Conservation (phyloP, 805 yeast genomes). For the Ogataea minuta region DNA sequence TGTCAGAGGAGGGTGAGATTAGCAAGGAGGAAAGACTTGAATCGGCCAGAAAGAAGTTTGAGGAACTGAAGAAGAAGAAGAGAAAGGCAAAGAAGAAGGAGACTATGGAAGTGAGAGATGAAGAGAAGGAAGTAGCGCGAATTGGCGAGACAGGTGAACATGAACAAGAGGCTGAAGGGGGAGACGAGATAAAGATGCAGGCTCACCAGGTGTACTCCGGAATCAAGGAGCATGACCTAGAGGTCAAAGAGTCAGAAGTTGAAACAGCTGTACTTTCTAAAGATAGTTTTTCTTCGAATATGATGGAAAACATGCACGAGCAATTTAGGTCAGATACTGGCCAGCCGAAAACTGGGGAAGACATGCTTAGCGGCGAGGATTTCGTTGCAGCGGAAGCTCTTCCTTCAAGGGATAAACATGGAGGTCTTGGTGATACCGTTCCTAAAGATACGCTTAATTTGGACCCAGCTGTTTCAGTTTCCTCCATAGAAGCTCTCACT, state of each 20-base stretch:
- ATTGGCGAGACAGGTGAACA: slow-evolving; percentile 5
- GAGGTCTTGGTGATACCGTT: not conserved
- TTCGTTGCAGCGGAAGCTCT: too few relatives aligned
- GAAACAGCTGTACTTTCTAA: not conserved
- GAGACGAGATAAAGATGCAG: not conserved
- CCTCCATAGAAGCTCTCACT: slow-evolving; percentile 29
- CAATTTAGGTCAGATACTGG: too few relatives aligned
- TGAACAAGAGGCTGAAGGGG: slow-evolving; percentile 9
- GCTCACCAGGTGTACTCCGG: not conserved
- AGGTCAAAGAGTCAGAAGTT: slow-evolving; percentile 2
- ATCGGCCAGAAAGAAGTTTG: slow-evolving; percentile 37
- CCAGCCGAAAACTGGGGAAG: not conserved
- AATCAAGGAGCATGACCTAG: not conserved
- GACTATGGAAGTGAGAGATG: slow-evolving; percentile 12
- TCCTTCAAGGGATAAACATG: too few relatives aligned
- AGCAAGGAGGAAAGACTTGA: slow-evolving; percentile 36
- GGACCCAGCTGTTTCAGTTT: slow-evolving; percentile 22
- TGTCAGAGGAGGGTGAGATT: slow-evolving; percentile 27
- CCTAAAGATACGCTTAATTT: slow-evolving; percentile 22
- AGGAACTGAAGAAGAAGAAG: slow-evolving; percentile 33
- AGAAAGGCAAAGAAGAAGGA: slow-evolving; percentile 26
- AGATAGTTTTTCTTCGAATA: too few relatives aligned
- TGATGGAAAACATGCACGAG: not conserved
- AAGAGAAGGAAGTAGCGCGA: slow-evolving; percentile 7
- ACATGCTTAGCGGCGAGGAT: too few relatives aligned